Evolutionary conservation across 2,329 filamentous ascomycete genomes (phyloP), one percentile per base, ranked within the genome.

Genomic region (Fusarium verrucosum): DNA sequence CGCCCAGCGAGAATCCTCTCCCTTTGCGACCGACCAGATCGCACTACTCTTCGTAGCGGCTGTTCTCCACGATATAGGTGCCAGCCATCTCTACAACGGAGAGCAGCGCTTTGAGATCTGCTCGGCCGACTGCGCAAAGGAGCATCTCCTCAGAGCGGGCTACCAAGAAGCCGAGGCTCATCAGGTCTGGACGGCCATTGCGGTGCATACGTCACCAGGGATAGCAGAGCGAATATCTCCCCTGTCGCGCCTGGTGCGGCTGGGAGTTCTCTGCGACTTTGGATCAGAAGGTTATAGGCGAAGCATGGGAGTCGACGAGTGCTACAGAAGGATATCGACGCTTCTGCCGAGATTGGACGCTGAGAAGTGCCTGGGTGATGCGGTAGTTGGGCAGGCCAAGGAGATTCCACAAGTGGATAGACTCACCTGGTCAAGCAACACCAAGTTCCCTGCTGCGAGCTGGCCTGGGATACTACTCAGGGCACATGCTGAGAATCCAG

Each of bases 141-240:
- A 45, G 2, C 62, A 76, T 33, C 70, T 78, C 10, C 51, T 69
- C 10, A 19, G 50, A 3, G 68, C 76, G 43, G 70, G 64, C 13
- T 36, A 69, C n/a, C 35, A 63, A 23, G 69, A 73, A 23, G 35
- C 49, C 6, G 61, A 70, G 13, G 60, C 69, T 7, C 74, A 73
- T 42, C 70, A 73, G 30, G 72, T 75, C 23, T 79, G 76, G 77
- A 68, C 72, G 14, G 74, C 76, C 22, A 73, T 78, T 33, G 70
- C 75, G 10, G 17, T 78, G 32, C 77, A 79, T 54, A 73, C 73
- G 4, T 77, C 71, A 40, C 66, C 70, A 0, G 76, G 76, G 1
- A 75, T 78, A 28, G 76, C 76, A 3, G 76, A 79, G 64, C 72
- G 75, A 8, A 72, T 78, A 28, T 72, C 74, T 50, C 70, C 76